phyloP scores from a whole-genome alignment of 331 rosid genomes.

The Telfairia occidentalis region DNA sequence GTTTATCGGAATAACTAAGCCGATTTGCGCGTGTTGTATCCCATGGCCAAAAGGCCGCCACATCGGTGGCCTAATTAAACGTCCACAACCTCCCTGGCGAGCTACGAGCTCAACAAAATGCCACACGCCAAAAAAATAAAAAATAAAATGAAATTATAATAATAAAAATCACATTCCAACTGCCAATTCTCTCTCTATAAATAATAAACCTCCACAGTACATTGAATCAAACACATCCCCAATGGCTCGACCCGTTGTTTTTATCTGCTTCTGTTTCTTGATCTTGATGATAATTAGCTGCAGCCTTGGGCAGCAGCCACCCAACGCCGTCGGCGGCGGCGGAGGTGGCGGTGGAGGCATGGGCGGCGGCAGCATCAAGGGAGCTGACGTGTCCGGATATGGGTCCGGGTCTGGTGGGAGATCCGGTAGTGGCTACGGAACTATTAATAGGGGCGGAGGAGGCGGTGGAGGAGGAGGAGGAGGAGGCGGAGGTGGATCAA shows the following conservation, averaged over 20 bases:
- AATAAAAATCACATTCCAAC: too few species aligned
- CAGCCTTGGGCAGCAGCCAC: neutral
- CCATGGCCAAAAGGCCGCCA: neutral
- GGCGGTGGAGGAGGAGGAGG: conserved; percentile 13
- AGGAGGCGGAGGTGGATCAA: neutral
- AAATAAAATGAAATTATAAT: too few species aligned
- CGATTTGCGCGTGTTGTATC: too few species aligned
- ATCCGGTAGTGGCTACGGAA: neutral
- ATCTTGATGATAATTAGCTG: neutral
- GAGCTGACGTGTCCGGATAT: neutral
- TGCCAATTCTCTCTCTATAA: neutral
- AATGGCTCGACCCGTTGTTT: neutral
- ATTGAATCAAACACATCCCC: too few species aligned
- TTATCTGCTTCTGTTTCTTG: neutral
- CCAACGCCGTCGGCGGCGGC: neutral
- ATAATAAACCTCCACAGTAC: too few species aligned
- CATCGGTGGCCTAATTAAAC: neutral
- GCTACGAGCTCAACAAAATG: neutral
- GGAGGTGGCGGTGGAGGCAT: too few species aligned
- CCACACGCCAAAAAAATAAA: neutral
- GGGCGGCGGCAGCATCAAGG: neutral
- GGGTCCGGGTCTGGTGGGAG: neutral
- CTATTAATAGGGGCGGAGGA: neutral
- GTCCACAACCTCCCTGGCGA: neutral
- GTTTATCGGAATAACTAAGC: too few species aligned